Base-by-base conservation (phyloP, 2,329 filamentous ascomycete species). In the Tolypocladium guangdongense region DNA sequence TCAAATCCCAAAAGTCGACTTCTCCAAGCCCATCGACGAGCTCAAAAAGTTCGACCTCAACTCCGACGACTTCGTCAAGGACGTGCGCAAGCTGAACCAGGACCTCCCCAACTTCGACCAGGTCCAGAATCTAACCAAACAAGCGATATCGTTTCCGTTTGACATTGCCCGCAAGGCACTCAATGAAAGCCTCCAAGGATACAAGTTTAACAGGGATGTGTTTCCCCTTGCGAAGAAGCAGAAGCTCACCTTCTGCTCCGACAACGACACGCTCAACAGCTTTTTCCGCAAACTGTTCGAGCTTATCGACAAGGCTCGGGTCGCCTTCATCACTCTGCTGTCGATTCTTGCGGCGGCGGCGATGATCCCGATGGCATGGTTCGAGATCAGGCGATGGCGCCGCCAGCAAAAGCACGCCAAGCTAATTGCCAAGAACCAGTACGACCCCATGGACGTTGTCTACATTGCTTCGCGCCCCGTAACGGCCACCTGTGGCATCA, bases 221-320 rank as follows among this genome's bases (percentile, higher is more conserved):
- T 92, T 99, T 61, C 90, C 91, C 0, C 78, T 96, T 3, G 90
- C 93, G 1, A 74, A 85, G 61, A 96, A 95, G 73, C 80, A 95
- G 68, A 74, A 83, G 38, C 76, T 99, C 52, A 85, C 80, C 1
- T 97, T 99, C 73, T 99, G 93, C 74, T 89, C 89, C 43, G 83
- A 90, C 65, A 90, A 93, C 70, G 80, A 88, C 59, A 83, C 81
- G 35, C 87, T 99, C 68, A 83, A 85, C 64, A 77, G 84, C 58
- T 97, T 97, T 74, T 99, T 99, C 68, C 74, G 84, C 54, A 76
- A 76, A 14, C 75, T 97, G 1, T 81, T 82, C 50, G 71, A 81
- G 30, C 75, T 90, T 46, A 81, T 86, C n/a, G 71, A 77, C 52
- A 78, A 80, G 22, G 87, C 88, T 48, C 83, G 83, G 63, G 88